These are phyloP conservation scores for Stylosanthes scabra DNA, from an alignment of 331 rosid genomes.

Conservation along the genomic window DNA sequence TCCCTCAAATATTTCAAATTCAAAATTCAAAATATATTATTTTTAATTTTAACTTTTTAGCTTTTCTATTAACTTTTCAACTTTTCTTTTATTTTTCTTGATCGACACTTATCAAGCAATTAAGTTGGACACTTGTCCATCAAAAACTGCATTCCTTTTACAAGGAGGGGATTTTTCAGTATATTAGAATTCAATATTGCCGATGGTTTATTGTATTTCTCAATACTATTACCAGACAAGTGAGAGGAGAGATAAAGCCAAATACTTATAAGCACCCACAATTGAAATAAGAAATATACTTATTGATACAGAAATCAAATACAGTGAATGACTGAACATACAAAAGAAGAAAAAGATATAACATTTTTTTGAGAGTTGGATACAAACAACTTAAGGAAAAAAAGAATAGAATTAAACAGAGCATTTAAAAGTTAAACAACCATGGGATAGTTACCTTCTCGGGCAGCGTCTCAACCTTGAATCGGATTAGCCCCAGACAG, in stretches of 20 bases:
- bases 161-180: slow-evolving; percentile 4
- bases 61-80: no score
- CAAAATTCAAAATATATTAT: no score
- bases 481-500: slow-evolving; percentile 85
- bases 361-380: slow-evolving; percentile 18
- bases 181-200: slow-evolving; percentile 27
- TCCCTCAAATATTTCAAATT: no score
- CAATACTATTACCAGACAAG: slow-evolving; percentile 22
- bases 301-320: slow-evolving; percentile 18
- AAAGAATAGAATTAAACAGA: slow-evolving; percentile 24
- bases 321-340: background rate
- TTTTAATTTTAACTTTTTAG: no score
- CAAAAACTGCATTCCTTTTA: no score
- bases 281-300: slow-evolving; percentile 23
- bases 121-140: no score
- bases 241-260: slow-evolving; percentile 1
- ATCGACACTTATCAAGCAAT: no score
- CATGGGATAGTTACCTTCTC: slow-evolving; percentile 69
- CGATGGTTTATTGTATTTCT: slow-evolving; percentile 21
- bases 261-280: slow-evolving; percentile 22
- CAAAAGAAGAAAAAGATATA: slow-evolving; percentile 13
- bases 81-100: no score
- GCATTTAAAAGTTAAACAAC: slow-evolving; percentile 23
- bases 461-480: slow-evolving; percentile 97
- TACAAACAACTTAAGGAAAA: slow-evolving; percentile 16